Conservation (phyloP, 176 grass and related monocot genomes). For the Chrysopogon serrulatus region DNA sequence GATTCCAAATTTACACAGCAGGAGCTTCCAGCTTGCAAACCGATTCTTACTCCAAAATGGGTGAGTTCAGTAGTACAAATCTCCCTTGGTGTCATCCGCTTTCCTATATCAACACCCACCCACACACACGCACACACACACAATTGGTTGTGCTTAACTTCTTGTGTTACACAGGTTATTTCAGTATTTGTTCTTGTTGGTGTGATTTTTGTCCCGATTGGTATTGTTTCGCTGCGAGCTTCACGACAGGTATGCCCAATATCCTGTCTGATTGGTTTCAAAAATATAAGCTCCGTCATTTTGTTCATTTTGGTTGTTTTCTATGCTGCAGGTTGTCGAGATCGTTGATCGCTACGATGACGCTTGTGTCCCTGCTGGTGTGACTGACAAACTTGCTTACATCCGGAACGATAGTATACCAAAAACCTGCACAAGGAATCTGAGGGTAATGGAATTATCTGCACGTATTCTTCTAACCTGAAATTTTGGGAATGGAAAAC, state of each 20-base stretch:
- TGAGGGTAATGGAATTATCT: slow-evolving; percentile 55
- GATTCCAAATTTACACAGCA: slow-evolving; percentile 98
- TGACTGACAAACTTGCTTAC: slow-evolving; percentile 66
- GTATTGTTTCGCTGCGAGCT: slow-evolving; percentile 58
- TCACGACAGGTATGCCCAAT: slow-evolving; percentile 55
- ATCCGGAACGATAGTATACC: slow-evolving; percentile 36
- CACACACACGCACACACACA: no score
- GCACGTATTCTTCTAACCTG: slow-evolving; percentile 2
- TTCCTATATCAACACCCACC: background rate
- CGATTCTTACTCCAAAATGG: slow-evolving; percentile 97
- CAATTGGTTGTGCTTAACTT: slow-evolving; percentile 2
- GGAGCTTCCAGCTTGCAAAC: slow-evolving; percentile 98
- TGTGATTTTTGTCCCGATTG: slow-evolving; percentile 81
- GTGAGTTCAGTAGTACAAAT: slow-evolving; percentile 25
- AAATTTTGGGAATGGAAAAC: background rate
- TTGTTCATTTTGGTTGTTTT: slow-evolving; percentile 2
- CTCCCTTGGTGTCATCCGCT: background rate
- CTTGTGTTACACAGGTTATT: slow-evolving; percentile 50
- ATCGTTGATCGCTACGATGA: slow-evolving; percentile 77
- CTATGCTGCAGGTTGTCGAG: slow-evolving; percentile 77
- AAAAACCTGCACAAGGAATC: slow-evolving; percentile 61
- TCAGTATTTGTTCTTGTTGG: slow-evolving; percentile 75
- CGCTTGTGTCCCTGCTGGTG: slow-evolving; percentile 43
- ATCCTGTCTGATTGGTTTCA: background rate
- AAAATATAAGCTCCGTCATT: background rate